These are phyloP conservation scores for Hordeum vulgare DNA, from an alignment of 176 grass and related monocot genomes.

Conservation along the genomic window MorexV3_pseudomolecules_assembly NC_058523.1:335035795-335036294, in stretches of 20 bases:
- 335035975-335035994: background rate
- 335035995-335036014: background rate
- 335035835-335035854: slow-evolving; percentile 88
- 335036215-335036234: slow-evolving; percentile 43
- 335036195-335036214: slow-evolving; percentile 11
- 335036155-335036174: background rate
- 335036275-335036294: slow-evolving; percentile 71
- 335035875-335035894: slow-evolving; percentile 62
- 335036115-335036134: background rate
- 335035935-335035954: background rate
- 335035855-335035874: slow-evolving; percentile 79
- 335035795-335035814: slow-evolving; percentile 58
- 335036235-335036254: slow-evolving; percentile 79
- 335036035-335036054: background rate
- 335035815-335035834: slow-evolving; percentile 73
- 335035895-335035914: slow-evolving; percentile 53
- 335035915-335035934: slow-evolving; percentile 47
- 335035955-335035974: background rate
- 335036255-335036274: slow-evolving; percentile 59
- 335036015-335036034: background rate
- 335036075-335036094: background rate
- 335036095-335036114: slow-evolving; percentile 15
- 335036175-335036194: background rate
- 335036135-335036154: background rate
- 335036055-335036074: background rate